Percentiles rank a stretch among this genome's conserved stretches.
Conservation (phyloP, 495 filamentous ascomycete genomes). For the Cladorrhinum samala region DNA sequence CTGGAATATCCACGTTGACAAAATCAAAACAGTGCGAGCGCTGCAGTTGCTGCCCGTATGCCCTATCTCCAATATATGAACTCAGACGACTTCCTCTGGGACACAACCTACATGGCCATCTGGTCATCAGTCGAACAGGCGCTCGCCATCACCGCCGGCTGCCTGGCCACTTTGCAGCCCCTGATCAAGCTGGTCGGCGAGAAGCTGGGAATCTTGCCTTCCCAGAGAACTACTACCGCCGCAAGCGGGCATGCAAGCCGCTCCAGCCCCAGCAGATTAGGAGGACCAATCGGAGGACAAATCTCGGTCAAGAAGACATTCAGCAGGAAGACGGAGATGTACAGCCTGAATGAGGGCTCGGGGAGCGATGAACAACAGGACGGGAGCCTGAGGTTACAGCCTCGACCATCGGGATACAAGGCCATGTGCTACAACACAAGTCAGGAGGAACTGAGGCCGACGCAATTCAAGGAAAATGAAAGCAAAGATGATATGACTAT, state of each 20-base stretch:
- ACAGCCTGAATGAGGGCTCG: neutral
- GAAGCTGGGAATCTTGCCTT: neutral
- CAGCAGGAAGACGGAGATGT: neutral
- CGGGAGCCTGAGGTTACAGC: slow-evolving; percentile 1
- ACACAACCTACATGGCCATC: slow-evolving; percentile 24
- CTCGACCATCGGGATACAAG: neutral
- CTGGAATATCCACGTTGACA: neutral
- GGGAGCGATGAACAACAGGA: neutral
- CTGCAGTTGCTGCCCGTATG: slow-evolving; percentile 22
- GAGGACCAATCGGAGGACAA: neutral
- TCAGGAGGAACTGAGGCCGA: neutral
- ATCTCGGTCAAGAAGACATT: neutral
- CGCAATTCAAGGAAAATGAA: neutral
- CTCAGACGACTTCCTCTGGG: slow-evolving; percentile 20
- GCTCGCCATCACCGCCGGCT: slow-evolving; percentile 29
- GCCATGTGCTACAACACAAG: neutral
- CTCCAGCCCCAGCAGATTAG: too few relatives aligned
- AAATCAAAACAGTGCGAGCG: slow-evolving; percentile 20
- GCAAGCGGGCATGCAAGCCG: too few relatives aligned
- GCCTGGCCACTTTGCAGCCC: slow-evolving; percentile 26
- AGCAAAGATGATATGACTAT: slow-evolving; percentile 2
- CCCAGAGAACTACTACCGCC: neutral
- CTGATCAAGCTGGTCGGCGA: slow-evolving; percentile 10
- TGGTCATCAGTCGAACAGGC: slow-evolving; percentile 29
- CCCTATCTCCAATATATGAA: slow-evolving; percentile 17